Percentiles rank a stretch among this genome's conserved stretches.
Evolutionary conservation across 495 filamentous ascomycete genomes (phyloP).

Genomic region (Tuber aestivum): DNA sequence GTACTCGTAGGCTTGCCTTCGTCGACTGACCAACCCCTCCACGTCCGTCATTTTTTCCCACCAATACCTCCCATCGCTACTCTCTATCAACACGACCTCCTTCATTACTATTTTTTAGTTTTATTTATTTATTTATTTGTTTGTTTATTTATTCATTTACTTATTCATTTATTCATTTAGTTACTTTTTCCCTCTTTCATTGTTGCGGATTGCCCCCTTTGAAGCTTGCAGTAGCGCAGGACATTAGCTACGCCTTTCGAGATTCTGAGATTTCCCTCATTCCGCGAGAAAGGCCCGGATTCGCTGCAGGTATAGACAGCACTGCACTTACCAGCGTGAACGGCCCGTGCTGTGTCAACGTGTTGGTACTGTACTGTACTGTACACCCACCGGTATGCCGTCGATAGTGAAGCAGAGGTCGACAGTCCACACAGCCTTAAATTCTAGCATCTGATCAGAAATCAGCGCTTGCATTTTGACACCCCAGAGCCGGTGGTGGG

Average conservation of each 20-base stretch:
- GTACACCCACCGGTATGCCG: constrained; percentile 1
- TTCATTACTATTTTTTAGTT: constrained; percentile 5
- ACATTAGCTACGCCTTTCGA: neutral
- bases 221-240: constrained; percentile 12
- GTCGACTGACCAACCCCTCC: neutral
- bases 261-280: constrained; percentile 16
- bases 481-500: constrained; percentile 6
- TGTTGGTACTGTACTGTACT: too few relatives aligned
- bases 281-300: constrained; percentile 5
- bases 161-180: constrained; percentile 8
- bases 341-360: constrained; percentile 16
- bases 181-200: constrained; percentile 9
- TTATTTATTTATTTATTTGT: too few relatives aligned
- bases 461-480: constrained; percentile 12
- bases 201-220: constrained; percentile 20
- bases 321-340: constrained; percentile 11
- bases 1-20: neutral
- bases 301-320: constrained; percentile 13
- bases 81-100: neutral
- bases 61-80: neutral
- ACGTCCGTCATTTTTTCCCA: neutral
- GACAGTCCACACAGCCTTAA: neutral
- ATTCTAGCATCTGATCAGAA: constrained; percentile 22
- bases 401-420: constrained; percentile 13
- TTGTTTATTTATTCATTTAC: constrained; percentile 8